Percentiles rank a stretch among this genome's conserved stretches.
Conservation (phyloP, 1,284 basidiomycete genomes). For the Sanghuangporus weigelae region DNA sequence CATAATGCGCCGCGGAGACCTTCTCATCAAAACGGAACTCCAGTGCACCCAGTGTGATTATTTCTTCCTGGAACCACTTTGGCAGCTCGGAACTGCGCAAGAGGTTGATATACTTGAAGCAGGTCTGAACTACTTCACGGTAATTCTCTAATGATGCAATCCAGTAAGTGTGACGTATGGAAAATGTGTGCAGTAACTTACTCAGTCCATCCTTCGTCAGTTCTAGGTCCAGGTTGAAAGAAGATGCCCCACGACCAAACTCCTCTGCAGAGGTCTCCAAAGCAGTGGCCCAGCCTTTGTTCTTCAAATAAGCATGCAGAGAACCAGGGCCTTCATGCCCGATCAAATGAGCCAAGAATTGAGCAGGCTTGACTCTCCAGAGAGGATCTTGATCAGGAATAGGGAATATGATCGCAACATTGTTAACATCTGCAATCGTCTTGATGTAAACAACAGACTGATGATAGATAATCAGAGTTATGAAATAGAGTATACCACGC, state of each 20-base stretch:
- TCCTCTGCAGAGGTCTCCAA: conserved; percentile 72
- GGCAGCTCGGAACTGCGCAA: conserved; percentile 69
- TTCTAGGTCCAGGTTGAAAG: conserved; percentile 82
- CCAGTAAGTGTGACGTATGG: background rate
- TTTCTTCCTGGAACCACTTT: conserved; percentile 76
- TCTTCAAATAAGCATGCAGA: conserved; percentile 87
- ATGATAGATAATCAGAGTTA: conserved; percentile 9
- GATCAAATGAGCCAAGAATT: conserved; percentile 82
- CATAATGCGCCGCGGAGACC: conserved; percentile 74
- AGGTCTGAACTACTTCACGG: conserved; percentile 63
- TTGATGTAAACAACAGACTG: conserved; percentile 83
- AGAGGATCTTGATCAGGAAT: conserved; percentile 77
- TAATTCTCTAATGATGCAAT: conserved; percentile 58
- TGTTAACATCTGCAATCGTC: conserved; percentile 88
- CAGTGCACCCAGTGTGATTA: conserved; percentile 67
- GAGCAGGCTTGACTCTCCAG: conserved; percentile 79
- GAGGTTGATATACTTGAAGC: conserved; percentile 87
- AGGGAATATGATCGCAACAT: conserved; percentile 87
- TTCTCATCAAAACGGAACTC: conserved; percentile 91
- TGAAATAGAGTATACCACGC: background rate
- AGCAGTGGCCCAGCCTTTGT: conserved; percentile 85
- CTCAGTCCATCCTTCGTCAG: conserved; percentile 86
- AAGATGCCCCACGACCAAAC: conserved; percentile 78
- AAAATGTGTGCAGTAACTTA: conserved; percentile 33
- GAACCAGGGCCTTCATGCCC: conserved; percentile 97